phyloP scores from a whole-genome alignment of 441 rosid species.

The Breynia disticha region DNA sequence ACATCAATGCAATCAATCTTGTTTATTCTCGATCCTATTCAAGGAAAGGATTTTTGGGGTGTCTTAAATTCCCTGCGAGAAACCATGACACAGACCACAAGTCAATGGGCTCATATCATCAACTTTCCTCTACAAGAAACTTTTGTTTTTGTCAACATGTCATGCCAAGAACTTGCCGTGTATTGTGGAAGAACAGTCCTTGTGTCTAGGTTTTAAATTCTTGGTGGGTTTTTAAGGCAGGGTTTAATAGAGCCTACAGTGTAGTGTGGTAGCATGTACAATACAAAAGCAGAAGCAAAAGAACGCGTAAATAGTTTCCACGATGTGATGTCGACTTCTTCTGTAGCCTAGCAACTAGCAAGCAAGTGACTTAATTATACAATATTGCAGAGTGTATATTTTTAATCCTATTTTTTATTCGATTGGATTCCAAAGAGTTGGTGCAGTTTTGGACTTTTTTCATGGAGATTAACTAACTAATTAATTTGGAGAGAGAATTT shows the following conservation, averaged over 20 bases:
- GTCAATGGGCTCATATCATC: conserved; percentile 47
- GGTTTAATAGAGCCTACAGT: conserved; percentile 3
- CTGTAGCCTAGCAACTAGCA: no score
- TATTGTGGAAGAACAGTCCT: conserved; percentile 26
- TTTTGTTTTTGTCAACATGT: conserved; percentile 25
- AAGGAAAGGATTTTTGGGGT: conserved; percentile 4
- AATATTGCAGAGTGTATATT: no score
- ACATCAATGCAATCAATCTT: background rate
- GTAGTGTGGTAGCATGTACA: background rate
- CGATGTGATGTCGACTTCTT: conserved; percentile 10
- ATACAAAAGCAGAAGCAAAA: conserved; percentile 11
- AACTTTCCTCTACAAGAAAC: conserved; percentile 38
- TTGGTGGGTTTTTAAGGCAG: conserved; percentile 3
- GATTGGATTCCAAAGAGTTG: conserved; percentile 17
- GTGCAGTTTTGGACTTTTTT: conserved; percentile 13
- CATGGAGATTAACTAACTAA: background rate
- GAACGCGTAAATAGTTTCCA: conserved; percentile 15
- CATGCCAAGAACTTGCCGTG: conserved; percentile 38
- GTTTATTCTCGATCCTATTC: background rate
- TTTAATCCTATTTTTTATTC: conserved; percentile 5
- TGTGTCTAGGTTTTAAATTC: background rate
- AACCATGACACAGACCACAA: background rate
- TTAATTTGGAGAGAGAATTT: background rate
- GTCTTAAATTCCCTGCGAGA: conserved; percentile 17
- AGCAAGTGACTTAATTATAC: no score